Evolutionary conservation across 495 filamentous ascomycete species (phyloP).

Genomic region (Sporormia fimetaria): DNA sequence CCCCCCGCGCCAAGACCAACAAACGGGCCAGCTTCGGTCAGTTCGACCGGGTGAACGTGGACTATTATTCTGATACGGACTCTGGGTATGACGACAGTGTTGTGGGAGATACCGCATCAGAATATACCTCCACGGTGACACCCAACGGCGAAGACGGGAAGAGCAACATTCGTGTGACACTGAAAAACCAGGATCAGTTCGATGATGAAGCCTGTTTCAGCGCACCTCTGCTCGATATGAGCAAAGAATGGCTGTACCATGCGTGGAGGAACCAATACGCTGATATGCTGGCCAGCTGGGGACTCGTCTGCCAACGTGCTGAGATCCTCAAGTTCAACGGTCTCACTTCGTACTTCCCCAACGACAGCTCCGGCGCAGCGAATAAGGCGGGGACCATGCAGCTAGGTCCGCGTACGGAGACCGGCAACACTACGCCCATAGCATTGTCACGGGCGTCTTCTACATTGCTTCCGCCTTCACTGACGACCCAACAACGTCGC

Average conservation of each 20-base stretch:
- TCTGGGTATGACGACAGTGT: constrained; percentile 11
- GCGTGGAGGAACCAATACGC: constrained; percentile 73
- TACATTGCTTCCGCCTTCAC: neutral
- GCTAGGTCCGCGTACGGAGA: constrained; percentile 3
- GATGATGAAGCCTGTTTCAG: constrained; percentile 63
- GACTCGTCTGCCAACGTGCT: constrained; percentile 57
- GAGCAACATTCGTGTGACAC: constrained; percentile 43
- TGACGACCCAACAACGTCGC: neutral
- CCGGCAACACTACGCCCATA: neutral
- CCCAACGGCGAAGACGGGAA: constrained; percentile 4
- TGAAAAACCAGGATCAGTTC: constrained; percentile 68
- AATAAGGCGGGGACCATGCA: constrained; percentile 7
- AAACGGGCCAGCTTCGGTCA: constrained; percentile 21
- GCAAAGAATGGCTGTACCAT: constrained; percentile 46
- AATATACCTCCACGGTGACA: constrained; percentile 26
- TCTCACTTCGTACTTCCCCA: constrained; percentile 31
- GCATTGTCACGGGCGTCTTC: constrained; percentile 10
- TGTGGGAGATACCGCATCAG: constrained; percentile 35
- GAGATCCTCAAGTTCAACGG: constrained; percentile 80
- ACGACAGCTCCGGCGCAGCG: neutral
- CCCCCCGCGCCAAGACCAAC: constrained; percentile 11
- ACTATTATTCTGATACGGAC: constrained; percentile 24
- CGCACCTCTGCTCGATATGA: constrained; percentile 57
- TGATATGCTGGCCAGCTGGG: constrained; percentile 70
- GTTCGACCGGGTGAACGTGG: constrained; percentile 10